Evolutionary conservation across 2,329 filamentous ascomycete species (phyloP).

Genomic region (Didymella exigua): DNA sequence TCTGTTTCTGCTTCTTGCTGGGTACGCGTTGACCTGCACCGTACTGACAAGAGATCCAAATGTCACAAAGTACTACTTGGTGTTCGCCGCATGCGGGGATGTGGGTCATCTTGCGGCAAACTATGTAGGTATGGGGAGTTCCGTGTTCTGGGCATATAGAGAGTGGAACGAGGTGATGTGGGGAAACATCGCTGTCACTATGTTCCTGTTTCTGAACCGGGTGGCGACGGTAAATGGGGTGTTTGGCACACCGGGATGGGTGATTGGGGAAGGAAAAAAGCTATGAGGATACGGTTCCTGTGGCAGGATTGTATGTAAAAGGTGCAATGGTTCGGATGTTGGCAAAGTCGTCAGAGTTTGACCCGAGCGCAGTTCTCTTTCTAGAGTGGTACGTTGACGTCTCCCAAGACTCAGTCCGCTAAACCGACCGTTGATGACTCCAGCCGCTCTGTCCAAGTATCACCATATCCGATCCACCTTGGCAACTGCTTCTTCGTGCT

Average conservation of each 20-base stretch:
- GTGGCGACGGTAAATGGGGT: constrained; percentile 27
- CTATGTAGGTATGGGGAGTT: constrained; percentile 29
- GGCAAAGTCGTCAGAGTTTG: no score
- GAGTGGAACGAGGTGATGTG: constrained; percentile 34
- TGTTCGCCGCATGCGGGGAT: constrained; percentile 27
- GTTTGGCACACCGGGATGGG: constrained; percentile 29
- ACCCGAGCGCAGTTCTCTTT: no score
- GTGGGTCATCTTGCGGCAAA: constrained; percentile 34
- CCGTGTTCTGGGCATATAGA: constrained; percentile 31
- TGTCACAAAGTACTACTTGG: constrained; percentile 32
- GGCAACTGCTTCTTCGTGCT: no score
- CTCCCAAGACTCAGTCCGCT: no score
- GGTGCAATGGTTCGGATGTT: no score
- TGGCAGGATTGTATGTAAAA: no score
- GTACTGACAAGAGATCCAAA: constrained; percentile 30
- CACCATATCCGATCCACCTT: no score
- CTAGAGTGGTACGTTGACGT: no score
- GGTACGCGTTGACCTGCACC: constrained; percentile 31
- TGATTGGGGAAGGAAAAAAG: background rate
- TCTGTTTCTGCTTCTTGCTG: constrained; percentile 31
- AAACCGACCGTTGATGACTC: no score
- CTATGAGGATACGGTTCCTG: background rate
- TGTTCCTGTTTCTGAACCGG: constrained; percentile 32
- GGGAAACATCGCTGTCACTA: constrained; percentile 34
- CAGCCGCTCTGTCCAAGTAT: no score